phyloP scores from a whole-genome alignment of 225 moss, liverwort and hornwort genomes.

The Marchantia polymorpha region DNA sequence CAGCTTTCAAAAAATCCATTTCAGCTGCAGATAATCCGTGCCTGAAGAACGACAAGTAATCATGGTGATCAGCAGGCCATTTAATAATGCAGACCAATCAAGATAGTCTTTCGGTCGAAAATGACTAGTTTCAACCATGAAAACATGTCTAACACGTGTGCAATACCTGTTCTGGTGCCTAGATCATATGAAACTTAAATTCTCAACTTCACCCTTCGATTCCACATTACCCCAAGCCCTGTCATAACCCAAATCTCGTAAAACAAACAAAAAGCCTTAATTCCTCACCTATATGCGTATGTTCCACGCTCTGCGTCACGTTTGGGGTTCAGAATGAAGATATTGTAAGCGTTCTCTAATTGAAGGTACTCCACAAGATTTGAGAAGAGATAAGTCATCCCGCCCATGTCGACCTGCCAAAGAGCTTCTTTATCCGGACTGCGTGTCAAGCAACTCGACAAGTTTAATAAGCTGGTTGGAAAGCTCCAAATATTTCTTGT shows the following conservation, averaged over 20 bases:
- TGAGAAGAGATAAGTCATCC: constrained; percentile 73
- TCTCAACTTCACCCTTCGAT: not conserved
- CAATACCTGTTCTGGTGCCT: no score
- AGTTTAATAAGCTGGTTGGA: not conserved
- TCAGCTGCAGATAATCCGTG: constrained; percentile 80
- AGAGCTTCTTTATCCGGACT: constrained; percentile 54
- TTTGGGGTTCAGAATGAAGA: constrained; percentile 81
- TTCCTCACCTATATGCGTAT: constrained; percentile 76
- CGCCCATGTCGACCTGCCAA: constrained; percentile 96
- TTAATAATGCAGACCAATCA: not conserved
- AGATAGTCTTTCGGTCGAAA: not conserved
- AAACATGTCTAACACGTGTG: not conserved
- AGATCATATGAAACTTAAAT: no score
- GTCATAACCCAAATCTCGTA: not conserved
- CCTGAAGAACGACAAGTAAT: constrained; percentile 38
- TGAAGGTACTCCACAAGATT: constrained; percentile 80
- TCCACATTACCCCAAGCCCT: not conserved
- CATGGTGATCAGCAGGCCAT: not conserved
- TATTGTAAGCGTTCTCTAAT: constrained; percentile 85
- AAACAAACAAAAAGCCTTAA: not conserved
- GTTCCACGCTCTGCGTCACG: constrained; percentile 61
- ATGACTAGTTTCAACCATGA: no score
- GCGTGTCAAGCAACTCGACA: constrained; percentile 9
- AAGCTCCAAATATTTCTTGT: not conserved
- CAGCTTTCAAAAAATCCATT: constrained; percentile 37